Conservation (phyloP, 495 filamentous ascomycete genomes). For the Alectoria sarmentosa region DNA sequence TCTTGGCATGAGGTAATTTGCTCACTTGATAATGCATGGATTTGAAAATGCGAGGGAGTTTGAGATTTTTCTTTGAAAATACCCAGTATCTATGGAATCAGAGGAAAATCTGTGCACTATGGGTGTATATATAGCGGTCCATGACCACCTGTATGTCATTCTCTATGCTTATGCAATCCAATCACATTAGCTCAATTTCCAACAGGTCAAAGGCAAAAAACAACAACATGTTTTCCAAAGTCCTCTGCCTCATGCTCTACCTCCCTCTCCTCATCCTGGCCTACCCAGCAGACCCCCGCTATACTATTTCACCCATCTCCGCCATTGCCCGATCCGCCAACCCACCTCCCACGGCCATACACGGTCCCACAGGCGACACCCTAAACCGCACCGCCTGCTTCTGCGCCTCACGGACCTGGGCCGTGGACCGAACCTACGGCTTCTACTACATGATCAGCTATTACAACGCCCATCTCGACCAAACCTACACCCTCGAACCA, state of each 20-base stretch:
- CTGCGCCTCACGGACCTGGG: background rate
- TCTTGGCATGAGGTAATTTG: too few relatives aligned
- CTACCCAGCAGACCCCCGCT: background rate
- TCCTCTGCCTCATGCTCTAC: background rate
- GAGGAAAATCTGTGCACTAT: too few relatives aligned
- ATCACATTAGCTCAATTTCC: too few relatives aligned
- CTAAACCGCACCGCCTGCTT: slow-evolving; percentile 9
- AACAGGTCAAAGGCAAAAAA: background rate
- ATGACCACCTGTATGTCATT: too few relatives aligned
- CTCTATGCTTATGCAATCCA: too few relatives aligned
- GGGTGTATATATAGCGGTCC: too few relatives aligned
- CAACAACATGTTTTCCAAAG: background rate
- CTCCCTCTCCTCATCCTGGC: background rate
- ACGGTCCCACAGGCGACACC: background rate
- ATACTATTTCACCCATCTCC: background rate
- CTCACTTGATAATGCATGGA: too few relatives aligned
- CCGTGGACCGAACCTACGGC: background rate
- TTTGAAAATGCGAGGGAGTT: too few relatives aligned
- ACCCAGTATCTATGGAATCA: too few relatives aligned
- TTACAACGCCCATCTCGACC: slow-evolving; percentile 3
- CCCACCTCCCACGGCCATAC: background rate
- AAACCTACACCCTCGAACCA: background rate
- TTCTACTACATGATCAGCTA: slow-evolving; percentile 5
- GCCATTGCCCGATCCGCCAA: background rate
- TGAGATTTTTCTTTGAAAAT: too few relatives aligned